Evolutionary conservation across 2,329 filamentous ascomycete genomes (phyloP).

Genomic region (Hymenoscyphus fructigenus): DNA sequence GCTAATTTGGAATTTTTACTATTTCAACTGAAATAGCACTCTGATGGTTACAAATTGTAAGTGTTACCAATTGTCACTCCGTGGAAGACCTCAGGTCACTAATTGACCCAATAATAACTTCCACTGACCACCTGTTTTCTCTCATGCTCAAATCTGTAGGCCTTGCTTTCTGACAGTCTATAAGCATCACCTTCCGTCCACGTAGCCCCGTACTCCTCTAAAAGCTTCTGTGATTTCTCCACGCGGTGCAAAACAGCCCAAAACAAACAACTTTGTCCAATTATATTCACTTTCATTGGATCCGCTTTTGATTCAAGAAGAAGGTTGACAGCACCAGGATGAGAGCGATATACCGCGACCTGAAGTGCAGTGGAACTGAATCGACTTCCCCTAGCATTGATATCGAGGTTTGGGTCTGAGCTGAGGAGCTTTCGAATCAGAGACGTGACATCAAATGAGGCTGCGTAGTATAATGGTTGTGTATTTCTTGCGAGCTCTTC

Average conservation of each 20-base stretch:
- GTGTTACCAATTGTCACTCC: no score
- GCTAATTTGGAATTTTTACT: no score
- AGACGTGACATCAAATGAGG: conserved; percentile 1
- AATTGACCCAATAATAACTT: no score
- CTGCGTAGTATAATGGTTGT: conserved; percentile 8
- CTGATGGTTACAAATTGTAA: no score
- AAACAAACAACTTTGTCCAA: neutral
- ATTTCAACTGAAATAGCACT: no score
- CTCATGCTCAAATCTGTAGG: neutral
- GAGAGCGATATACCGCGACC: conserved; percentile 3
- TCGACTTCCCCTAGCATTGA: neutral
- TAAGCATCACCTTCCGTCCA: neutral
- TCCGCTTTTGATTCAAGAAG: neutral
- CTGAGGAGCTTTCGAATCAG: neutral
- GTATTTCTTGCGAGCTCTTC: neutral
- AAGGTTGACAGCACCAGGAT: neutral
- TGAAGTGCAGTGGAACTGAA: neutral
- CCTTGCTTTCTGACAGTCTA: neutral
- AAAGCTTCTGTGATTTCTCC: neutral
- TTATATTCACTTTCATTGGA: neutral
- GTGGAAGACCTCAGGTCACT: no score
- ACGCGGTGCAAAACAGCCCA: neutral
- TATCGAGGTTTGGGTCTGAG: neutral
- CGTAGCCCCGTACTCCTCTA: neutral
- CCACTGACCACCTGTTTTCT: neutral